phyloP scores from a whole-genome alignment of 306 rosid species.

The Dicorynia guianensis region DNA sequence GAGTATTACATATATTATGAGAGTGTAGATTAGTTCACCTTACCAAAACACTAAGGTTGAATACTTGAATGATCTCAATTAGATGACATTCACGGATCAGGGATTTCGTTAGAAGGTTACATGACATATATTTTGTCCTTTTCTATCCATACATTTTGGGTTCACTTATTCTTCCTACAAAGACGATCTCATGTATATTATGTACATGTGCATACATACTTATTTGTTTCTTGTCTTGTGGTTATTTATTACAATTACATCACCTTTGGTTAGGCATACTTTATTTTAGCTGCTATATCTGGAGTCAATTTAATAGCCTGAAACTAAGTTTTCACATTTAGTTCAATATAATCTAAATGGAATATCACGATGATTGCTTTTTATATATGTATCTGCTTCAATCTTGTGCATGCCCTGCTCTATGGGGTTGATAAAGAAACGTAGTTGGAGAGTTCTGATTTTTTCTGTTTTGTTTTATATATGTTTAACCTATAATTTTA shows the following conservation, averaged over 20 bases:
- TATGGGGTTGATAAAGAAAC: not conserved
- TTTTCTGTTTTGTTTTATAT: conserved; percentile 17
- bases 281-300: conserved; percentile 2
- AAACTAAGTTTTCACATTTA: conserved; percentile 4
- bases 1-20: not conserved
- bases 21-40: not conserved
- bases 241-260: not conserved
- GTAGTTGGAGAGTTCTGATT: conserved; percentile 8
- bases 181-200: not conserved
- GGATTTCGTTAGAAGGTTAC: not conserved
- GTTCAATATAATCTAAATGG: conserved; percentile 22
- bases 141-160: not conserved
- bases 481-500: conserved; percentile 21
- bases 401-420: not conserved
- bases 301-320: conserved; percentile 14
- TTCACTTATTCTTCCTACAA: not conserved
- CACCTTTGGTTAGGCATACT: conserved; percentile 21
- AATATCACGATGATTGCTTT: conserved; percentile 13
- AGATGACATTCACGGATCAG: conserved; percentile 8
- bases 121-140: not conserved
- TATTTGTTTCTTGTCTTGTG: not conserved
- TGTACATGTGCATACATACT: not conserved
- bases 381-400: conserved; percentile 24
- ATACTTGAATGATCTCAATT: conserved; percentile 21
- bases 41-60: conserved; percentile 11